These are phyloP conservation scores for Colletotrichum shisoi DNA, from an alignment of 2,329 filamentous ascomycete species.

Conservation along the genomic window DNA sequence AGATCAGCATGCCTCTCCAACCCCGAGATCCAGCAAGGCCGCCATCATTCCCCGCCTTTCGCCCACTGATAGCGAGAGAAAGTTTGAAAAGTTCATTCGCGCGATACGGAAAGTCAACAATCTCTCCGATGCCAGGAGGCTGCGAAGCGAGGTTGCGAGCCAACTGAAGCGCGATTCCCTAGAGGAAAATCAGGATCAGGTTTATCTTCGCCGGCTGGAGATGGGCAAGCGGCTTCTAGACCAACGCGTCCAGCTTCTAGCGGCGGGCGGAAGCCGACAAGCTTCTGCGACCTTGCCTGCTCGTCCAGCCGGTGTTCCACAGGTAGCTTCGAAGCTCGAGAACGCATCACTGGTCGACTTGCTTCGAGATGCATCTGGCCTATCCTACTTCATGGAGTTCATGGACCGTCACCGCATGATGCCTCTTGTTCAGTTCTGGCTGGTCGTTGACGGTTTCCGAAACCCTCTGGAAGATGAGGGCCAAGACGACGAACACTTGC, in stretches of 20 bases:
- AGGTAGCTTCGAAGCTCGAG: slow-evolving; percentile 66
- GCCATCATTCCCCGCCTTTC: slow-evolving; percentile 79
- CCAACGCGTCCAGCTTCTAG: slow-evolving; percentile 84
- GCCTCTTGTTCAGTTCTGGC: slow-evolving; percentile 95
- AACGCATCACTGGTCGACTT: slow-evolving; percentile 82
- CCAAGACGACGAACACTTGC: slow-evolving; percentile 71
- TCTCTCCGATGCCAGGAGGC: slow-evolving; percentile 88
- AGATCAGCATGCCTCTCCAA: slow-evolving; percentile 90
- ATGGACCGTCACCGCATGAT: slow-evolving; percentile 93
- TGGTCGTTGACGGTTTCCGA: slow-evolving; percentile 94
- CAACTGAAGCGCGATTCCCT: slow-evolving; percentile 86
- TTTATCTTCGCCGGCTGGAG: slow-evolving; percentile 88
- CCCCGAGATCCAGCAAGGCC: slow-evolving; percentile 70
- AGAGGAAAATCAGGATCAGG: slow-evolving; percentile 79
- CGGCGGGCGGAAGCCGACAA: slow-evolving; percentile 67
- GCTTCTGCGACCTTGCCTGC: slow-evolving; percentile 42
- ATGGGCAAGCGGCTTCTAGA: slow-evolving; percentile 91
- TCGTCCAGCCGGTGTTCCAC: slow-evolving; percentile 32
- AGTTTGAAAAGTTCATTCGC: slow-evolving; percentile 93
- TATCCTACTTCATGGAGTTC: slow-evolving; percentile 99
- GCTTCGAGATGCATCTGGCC: slow-evolving; percentile 85
- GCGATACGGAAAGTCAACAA: slow-evolving; percentile 88
- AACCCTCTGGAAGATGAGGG: slow-evolving; percentile 88
- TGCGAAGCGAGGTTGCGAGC: slow-evolving; percentile 89
- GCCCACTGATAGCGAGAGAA: slow-evolving; percentile 85